phyloP scores from a whole-genome alignment of 768 basidiomycete genomes.

The Boletus huronensis region DNA sequence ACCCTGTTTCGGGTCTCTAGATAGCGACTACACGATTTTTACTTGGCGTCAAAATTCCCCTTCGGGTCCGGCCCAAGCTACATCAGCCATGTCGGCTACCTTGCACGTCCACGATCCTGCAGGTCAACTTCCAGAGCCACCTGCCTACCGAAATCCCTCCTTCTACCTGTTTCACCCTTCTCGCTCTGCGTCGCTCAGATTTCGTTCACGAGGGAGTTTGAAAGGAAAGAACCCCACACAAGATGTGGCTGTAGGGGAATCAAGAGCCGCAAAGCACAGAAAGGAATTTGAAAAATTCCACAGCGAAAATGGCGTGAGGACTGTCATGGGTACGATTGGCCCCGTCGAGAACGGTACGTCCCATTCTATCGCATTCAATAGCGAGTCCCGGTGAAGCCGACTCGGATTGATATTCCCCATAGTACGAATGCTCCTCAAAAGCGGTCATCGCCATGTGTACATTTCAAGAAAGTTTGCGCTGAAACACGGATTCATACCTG shows the following conservation, averaged over 20 bases:
- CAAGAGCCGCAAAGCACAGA: conserved; percentile 60
- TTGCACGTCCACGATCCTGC: conserved; percentile 63
- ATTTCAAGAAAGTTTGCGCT: conserved; percentile 92
- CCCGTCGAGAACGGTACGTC: conserved; percentile 75
- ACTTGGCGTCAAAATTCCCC: conserved; percentile 60
- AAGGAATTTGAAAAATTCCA: conserved; percentile 85
- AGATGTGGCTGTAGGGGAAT: conserved; percentile 28
- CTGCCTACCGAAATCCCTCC: conserved; percentile 65
- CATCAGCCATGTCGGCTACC: conserved; percentile 29
- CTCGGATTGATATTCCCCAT: background rate
- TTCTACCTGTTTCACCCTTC: conserved; percentile 58
- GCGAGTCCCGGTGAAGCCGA: background rate
- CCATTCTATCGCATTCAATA: conserved; percentile 15
- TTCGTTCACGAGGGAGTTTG: conserved; percentile 34
- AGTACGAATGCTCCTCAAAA: conserved; percentile 93
- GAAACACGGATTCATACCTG: conserved; percentile 82
- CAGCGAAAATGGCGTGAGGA: conserved; percentile 87
- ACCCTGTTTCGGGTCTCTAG: conserved; percentile 34
- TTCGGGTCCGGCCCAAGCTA: conserved; percentile 19
- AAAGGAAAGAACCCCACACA: conserved; percentile 40
- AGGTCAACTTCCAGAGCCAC: conserved; percentile 53
- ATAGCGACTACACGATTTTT: conserved; percentile 87
- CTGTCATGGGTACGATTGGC: conserved; percentile 86
- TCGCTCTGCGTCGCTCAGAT: conserved; percentile 28
- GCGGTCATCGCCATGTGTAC: conserved; percentile 91